Evolutionary conservation across 2,329 filamentous ascomycete species (phyloP), one percentile per base, ranked within the genome.

Genomic region (Colletotrichum destructivum): DNA sequence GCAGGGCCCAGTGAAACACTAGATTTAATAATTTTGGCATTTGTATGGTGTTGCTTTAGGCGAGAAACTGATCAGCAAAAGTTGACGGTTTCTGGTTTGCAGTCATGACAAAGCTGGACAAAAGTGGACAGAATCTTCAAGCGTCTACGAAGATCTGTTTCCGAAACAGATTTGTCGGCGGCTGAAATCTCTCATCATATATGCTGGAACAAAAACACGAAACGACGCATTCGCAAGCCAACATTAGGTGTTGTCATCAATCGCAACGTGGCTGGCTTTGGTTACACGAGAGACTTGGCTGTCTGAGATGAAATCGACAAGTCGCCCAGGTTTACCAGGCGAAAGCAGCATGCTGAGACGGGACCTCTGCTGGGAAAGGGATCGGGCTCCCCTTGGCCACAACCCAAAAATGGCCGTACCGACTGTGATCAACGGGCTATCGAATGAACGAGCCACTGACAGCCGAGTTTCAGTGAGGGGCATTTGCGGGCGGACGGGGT

Each of bases 401-500:
- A 55, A 35, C 44, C 59, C 55, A 46, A 55, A 63, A 59, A 47
- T 62, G 31, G 54, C 31, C 42, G 65, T 60, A 64, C 51, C 47
- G 59, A 42, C 52, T 38, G 46, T 62, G 69, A 69, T 69, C 69
- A 69, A 59, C 69, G 47, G 62, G 65, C 65, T 60, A 64, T 63
- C 54, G 42, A 63, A 59, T 49, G 42, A 47, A 63, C 51, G 52
- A 63, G 59, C 69, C 65, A 71, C 65, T 71, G 59, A 60, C 59
- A 69, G 54, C 38, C 54, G 42, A 69, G 51, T 23, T 59, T 49
- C 59, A 63, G 59, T 69, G 69, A 71, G 69, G 69, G 69, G 69
- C 65, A 72, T 49, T 69, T 69, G 59, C 69, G 69, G 69, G 60
- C 65, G 59, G 59, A 69, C 54, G 65, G 66, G 65, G 65, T 23